Conservation (phyloP, 345 rosid species). For the Rhodamnia rubescens region DNA sequence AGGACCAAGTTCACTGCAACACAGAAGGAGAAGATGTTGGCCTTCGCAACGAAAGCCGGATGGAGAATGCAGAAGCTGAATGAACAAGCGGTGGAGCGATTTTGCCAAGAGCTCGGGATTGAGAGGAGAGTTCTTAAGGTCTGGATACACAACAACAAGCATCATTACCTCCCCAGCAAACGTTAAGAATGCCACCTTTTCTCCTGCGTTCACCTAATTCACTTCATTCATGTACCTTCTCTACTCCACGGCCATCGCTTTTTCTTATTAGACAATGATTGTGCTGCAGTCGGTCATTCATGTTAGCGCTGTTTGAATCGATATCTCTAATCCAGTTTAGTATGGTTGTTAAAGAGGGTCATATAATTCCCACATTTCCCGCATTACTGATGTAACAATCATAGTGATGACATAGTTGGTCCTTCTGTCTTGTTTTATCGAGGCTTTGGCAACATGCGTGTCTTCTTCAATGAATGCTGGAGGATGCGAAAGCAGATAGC, state of each 20-base stretch:
- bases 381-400: not conserved
- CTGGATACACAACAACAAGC: slow-evolving; percentile 81
- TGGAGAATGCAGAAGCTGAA: slow-evolving; percentile 54
- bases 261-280: not conserved
- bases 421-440: not conserved
- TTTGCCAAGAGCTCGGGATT: slow-evolving; percentile 43
- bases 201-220: not conserved
- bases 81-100: slow-evolving; percentile 31
- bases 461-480: not conserved
- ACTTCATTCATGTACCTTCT: not conserved
- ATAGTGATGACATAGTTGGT: not conserved
- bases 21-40: slow-evolving; percentile 52
- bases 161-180: slow-evolving; percentile 3
- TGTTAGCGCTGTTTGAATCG: not conserved
- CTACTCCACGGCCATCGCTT: not conserved
- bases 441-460: not conserved
- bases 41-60: slow-evolving; percentile 38
- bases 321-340: not conserved
- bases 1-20: slow-evolving; percentile 66
- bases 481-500: not conserved
- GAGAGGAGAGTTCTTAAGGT: slow-evolving; percentile 58
- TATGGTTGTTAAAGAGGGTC: not conserved
- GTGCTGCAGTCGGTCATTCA: not conserved
- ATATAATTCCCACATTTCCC: not conserved
- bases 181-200: not conserved